Evolutionary conservation across 2,329 filamentous ascomycete genomes (phyloP).

Genomic region (Exophiala spinifera): DNA sequence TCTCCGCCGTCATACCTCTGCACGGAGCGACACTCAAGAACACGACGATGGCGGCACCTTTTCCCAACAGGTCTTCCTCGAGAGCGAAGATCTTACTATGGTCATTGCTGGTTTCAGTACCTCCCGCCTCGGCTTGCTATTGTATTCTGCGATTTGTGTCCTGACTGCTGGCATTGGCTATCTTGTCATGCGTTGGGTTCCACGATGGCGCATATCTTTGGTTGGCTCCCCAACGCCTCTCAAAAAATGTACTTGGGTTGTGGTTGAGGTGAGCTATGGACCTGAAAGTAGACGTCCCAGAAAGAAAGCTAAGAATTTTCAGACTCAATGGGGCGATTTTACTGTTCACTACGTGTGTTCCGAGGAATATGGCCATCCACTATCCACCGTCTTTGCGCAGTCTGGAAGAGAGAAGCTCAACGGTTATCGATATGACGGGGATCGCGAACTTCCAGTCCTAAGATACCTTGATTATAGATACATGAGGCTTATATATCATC

Average conservation of each 20-base stretch:
- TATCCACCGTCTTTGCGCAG: conserved; percentile 58
- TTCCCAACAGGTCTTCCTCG: conserved; percentile 89
- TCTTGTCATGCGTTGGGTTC: conserved; percentile 84
- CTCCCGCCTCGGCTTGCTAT: conserved; percentile 62
- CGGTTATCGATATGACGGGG: conserved; percentile 68
- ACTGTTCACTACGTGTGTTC: conserved; percentile 66
- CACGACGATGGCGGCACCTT: conserved; percentile 60
- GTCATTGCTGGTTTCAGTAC: conserved; percentile 89
- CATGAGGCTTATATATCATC: conserved; percentile 88
- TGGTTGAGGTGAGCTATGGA: conserved; percentile 66
- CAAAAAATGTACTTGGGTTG: conserved; percentile 80
- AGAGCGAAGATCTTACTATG: conserved; percentile 89
- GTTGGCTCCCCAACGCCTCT: conserved; percentile 68
- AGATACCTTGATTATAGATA: conserved; percentile 88
- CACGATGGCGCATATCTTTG: conserved; percentile 76
- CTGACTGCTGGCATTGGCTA: conserved; percentile 74
- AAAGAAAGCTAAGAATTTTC: conserved; percentile 33
- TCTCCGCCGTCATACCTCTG: conserved; percentile 69
- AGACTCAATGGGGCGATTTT: conserved; percentile 96
- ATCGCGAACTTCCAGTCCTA: conserved; percentile 72
- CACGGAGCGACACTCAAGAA: conserved; percentile 64
- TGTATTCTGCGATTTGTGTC: conserved; percentile 69
- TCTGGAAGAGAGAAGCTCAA: conserved; percentile 55
- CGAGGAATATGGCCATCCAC: conserved; percentile 58
- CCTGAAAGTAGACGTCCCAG: conserved; percentile 20